Conservation (phyloP, 257 asterid genomes). For the Gardenia jasminoides region DNA sequence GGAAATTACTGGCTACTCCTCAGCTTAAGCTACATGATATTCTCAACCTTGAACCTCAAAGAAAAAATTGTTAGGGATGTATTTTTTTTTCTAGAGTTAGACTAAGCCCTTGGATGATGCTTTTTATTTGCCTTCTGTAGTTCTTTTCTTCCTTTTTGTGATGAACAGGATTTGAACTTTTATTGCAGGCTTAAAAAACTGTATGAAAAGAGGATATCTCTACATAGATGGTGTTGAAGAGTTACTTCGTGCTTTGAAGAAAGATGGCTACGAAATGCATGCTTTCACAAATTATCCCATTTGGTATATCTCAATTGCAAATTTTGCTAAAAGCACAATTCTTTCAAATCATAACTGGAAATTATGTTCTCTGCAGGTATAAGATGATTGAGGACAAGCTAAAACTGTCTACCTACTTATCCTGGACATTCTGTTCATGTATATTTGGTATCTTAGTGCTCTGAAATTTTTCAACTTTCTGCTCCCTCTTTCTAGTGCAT, state of each 20-base stretch:
- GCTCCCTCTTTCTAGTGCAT: not conserved
- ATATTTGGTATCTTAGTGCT: constrained; percentile 51
- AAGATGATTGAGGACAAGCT: constrained; percentile 82
- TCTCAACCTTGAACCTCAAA: not conserved
- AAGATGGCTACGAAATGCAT: constrained; percentile 82
- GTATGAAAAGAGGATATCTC: constrained; percentile 72
- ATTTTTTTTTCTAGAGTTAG: not conserved
- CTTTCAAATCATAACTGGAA: constrained; percentile 17
- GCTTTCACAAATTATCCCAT: constrained; percentile 88
- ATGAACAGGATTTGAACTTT: constrained; percentile 14
- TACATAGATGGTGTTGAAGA: constrained; percentile 80
- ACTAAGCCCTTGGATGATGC: not conserved
- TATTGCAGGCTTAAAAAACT: constrained; percentile 71
- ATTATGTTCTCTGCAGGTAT: constrained; percentile 52
- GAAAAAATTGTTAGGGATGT: not conserved
- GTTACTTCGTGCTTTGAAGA: constrained; percentile 62
- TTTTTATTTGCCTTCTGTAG: not conserved
- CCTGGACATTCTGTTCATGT: constrained; percentile 99
- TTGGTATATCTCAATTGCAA: constrained; percentile 48
- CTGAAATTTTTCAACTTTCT: not conserved
- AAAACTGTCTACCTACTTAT: constrained; percentile 69
- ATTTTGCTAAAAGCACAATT: constrained; percentile 13
- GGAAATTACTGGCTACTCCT: not conserved
- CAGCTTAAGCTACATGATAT: not conserved
- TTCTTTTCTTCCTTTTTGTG: constrained; percentile 6